Conservation (phyloP, 495 filamentous ascomycete species). For the Penicillium maclennaniae region DNA sequence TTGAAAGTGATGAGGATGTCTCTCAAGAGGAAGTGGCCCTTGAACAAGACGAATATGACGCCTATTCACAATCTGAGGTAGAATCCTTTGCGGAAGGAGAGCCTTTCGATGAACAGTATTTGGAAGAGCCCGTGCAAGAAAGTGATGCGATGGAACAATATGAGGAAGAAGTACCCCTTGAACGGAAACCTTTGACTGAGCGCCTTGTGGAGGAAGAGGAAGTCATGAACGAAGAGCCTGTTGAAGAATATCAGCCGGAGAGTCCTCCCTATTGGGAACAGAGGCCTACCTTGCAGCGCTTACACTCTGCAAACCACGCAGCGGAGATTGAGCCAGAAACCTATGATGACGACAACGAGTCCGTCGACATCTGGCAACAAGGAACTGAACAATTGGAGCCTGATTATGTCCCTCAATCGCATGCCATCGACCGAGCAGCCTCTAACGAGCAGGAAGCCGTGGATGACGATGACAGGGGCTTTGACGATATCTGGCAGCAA, state of each 20-base stretch:
- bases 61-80: conserved; percentile 10
- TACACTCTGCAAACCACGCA: neutral
- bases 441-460: conserved; percentile 6
- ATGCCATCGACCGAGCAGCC: neutral
- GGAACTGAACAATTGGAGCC: neutral
- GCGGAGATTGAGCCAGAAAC: neutral
- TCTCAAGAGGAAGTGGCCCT: conserved; percentile 6
- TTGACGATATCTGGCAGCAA: conserved; percentile 46
- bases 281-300: neutral
- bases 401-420: neutral
- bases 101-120: conserved; percentile 2
- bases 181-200: neutral
- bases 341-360: conserved; percentile 12
- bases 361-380: conserved; percentile 16
- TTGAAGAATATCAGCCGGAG: neutral
- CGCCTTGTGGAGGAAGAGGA: neutral
- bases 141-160: neutral
- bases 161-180: neutral
- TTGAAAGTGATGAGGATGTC: conserved; percentile 43
- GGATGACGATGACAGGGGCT: conserved; percentile 29
- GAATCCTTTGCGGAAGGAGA: conserved; percentile 19
- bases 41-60: conserved; percentile 3
- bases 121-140: conserved; percentile 1
- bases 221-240: neutral
- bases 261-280: neutral